Evolutionary conservation across 371 early-diverging fungal genomes (phyloP).

Genomic region (Rhizopus sp.): DNA sequence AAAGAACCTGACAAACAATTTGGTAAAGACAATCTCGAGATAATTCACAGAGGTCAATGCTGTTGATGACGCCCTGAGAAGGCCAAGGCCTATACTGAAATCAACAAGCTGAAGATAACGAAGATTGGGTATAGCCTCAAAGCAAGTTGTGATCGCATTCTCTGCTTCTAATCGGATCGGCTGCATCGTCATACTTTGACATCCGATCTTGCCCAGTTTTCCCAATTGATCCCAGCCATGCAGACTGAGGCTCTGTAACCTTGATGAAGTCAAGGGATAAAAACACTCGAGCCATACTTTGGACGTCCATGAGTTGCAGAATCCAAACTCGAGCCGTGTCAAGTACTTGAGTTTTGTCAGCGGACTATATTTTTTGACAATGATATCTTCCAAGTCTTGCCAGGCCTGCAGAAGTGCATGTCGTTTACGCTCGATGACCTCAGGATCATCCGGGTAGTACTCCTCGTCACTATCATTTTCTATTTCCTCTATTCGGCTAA

Average conservation of each 20-base stretch:
- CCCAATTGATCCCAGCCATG: slow-evolving; percentile 32
- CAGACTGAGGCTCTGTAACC: slow-evolving; percentile 8
- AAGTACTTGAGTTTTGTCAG: slow-evolving; percentile 7
- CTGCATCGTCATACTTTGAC: slow-evolving; percentile 14
- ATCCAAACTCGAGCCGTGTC: slow-evolving; percentile 22
- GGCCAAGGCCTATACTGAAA: slow-evolving; percentile 23
- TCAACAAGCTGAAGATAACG: slow-evolving; percentile 5
- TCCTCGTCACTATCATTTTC: slow-evolving; percentile 15
- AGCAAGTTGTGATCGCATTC: slow-evolving; percentile 19
- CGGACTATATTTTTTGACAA: slow-evolving; percentile 15
- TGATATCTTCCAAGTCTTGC: not conserved
- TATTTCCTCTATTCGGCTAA: slow-evolving; percentile 9
- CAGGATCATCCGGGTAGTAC: slow-evolving; percentile 9
- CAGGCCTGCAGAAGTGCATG: slow-evolving; percentile 3
- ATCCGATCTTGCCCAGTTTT: slow-evolving; percentile 11
- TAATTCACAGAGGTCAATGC: slow-evolving; percentile 4
- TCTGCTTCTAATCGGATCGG: slow-evolving; percentile 25
- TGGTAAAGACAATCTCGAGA: slow-evolving; percentile 16
- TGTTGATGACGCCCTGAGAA: slow-evolving; percentile 12
- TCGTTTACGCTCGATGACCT: slow-evolving; percentile 4
- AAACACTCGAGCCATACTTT: slow-evolving; percentile 17
- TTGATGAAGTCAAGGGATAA: not conserved
- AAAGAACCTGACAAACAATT: slow-evolving; percentile 8
- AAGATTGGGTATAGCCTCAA: slow-evolving; percentile 4
- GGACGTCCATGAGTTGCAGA: slow-evolving; percentile 26